Percentiles rank a stretch among this genome's conserved stretches.
Evolutionary conservation across 2,329 filamentous ascomycete species (phyloP).

Genomic region (Emydomyces testavorans): DNA sequence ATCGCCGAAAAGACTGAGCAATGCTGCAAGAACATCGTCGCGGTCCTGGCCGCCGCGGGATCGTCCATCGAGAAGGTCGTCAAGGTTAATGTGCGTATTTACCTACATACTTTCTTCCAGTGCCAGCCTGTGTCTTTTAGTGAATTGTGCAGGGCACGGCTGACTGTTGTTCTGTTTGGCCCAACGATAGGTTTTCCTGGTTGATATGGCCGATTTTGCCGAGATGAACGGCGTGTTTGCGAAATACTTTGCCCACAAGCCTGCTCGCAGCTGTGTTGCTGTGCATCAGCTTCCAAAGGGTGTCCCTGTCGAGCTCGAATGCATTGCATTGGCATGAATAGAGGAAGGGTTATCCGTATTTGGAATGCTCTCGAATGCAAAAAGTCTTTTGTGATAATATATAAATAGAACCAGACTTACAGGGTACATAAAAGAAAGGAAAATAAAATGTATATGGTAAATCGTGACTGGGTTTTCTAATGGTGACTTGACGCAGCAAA

Average conservation of each 20-base stretch:
- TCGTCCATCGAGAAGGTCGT: slow-evolving; percentile 69
- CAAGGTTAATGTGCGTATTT: slow-evolving; percentile 60
- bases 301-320: slow-evolving; percentile 55
- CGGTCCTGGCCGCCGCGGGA: slow-evolving; percentile 71
- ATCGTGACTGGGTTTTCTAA: not conserved
- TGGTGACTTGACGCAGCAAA: not conserved
- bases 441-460: not conserved
- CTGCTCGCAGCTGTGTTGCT: slow-evolving; percentile 52
- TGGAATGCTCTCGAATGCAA: not conserved
- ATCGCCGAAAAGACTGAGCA: slow-evolving; percentile 58
- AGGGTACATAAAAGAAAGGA: not conserved
- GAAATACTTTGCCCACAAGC: slow-evolving; percentile 57
- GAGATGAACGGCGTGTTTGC: slow-evolving; percentile 65
- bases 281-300: slow-evolving; percentile 53
- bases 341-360: not conserved
- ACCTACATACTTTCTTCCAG: no score
- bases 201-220: slow-evolving; percentile 80
- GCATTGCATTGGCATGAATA: slow-evolving; percentile 44
- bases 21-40: slow-evolving; percentile 68
- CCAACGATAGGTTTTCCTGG: slow-evolving; percentile 67
- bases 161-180: not conserved
- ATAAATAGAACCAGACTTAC: not conserved
- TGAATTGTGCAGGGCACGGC: no score
- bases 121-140: no score
- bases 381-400: not conserved